Base-by-base conservation (phyloP, 2,329 filamentous ascomycete genomes). In the Fusarium gaditjirri region DNA sequence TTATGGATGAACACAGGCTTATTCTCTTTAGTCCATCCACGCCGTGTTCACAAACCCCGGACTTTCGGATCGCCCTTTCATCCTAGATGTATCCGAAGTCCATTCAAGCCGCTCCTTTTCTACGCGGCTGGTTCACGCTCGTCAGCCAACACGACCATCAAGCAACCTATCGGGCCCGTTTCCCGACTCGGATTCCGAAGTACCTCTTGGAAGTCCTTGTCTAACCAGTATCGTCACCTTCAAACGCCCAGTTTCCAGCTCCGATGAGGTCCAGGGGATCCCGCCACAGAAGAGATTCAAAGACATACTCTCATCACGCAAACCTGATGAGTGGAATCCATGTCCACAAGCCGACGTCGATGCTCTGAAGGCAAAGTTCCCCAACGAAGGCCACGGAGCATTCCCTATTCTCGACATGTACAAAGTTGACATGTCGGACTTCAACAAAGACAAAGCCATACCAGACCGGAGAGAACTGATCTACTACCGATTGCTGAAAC, bases 221-320 rank as follows among this genome's bases (percentile, higher is more conserved):
- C 88, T 89, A 75, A 85, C 83, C 16, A 86, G 85, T 43, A 77
- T 89, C 12, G 82, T 85, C 41, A 88, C 87, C 4, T 87, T 90
- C 76, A 87, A 88, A 61, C 79, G 82, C 10, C 77, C 82, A 7
- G 78, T 81, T 44, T 66, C 79, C 6, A 80, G 78, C 1, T 80
- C 81, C 6, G 77, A 82, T 36, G 78, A 81, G 11, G 73, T 78
- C 2, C 85, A 88, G 57, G 82, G 83, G 21, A 42, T 46, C 6
- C 75, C 86, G 0, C 80, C 81, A 1, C 86, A 87, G 59, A 47
- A 77, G 12, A 82, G 85, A 6, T 88, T 84, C 66, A 80, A 79
- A 1, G 62, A 77, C 0, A 81, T 88, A 25, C 78, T 89, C 7
- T 73, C 70, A 0, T 78, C 78, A 3, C 76, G 81, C 2, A 74